Evolutionary conservation across 345 rosid genomes (phyloP).

Genomic region (Carallia pectinifolia): DNA sequence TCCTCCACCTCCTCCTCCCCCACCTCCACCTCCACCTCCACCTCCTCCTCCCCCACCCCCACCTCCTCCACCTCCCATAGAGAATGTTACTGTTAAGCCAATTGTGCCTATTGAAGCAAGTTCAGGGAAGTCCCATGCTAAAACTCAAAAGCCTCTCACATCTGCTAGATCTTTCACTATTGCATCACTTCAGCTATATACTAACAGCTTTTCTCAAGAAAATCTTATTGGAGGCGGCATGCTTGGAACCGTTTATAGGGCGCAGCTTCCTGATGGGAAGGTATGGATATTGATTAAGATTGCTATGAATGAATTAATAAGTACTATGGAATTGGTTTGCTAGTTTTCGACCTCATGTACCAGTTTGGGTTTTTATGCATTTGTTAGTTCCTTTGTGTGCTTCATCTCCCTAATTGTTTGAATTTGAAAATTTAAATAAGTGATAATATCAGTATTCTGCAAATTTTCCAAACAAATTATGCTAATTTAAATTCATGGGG

Average conservation of each 20-base stretch:
- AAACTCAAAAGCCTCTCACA: conserved; percentile 33
- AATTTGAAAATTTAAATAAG: conserved; percentile 1
- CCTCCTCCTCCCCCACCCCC: conserved; percentile 51
- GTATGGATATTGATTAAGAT: conserved; percentile 35
- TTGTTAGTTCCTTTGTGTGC: neutral
- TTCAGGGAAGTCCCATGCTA: conserved; percentile 44
- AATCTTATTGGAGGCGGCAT: conserved; percentile 84
- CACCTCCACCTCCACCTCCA: conserved; percentile 35
- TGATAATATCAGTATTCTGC: neutral
- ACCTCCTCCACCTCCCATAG: conserved; percentile 51
- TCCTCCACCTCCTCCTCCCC: conserved; percentile 26
- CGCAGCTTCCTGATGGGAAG: conserved; percentile 82
- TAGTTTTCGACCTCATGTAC: neutral
- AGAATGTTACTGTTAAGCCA: conserved; percentile 56
- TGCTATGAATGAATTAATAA: neutral
- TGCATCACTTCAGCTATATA: conserved; percentile 93
- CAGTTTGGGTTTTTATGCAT: neutral
- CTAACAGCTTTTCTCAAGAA: conserved; percentile 94
- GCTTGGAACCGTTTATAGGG: conserved; percentile 92
- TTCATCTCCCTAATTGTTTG: neutral
- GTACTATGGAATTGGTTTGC: neutral
- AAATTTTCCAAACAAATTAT: neutral
- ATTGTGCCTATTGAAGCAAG: conserved; percentile 47
- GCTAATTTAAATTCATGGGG: neutral
- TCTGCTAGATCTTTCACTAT: conserved; percentile 80